Conservation (phyloP, 2,329 filamentous ascomycete genomes). For the Ascocoryne sarcoides region DNA sequence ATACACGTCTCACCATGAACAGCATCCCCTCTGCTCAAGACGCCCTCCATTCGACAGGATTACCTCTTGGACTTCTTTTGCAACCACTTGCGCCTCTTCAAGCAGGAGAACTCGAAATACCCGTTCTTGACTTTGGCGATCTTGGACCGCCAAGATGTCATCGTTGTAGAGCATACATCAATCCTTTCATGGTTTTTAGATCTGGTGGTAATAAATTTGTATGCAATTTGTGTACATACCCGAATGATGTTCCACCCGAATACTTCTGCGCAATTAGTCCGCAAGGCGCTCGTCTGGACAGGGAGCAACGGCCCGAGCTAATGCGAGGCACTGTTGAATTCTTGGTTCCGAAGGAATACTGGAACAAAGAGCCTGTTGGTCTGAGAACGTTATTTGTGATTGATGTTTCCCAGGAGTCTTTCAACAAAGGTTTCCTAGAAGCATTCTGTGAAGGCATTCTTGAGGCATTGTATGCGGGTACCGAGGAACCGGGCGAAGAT, state of each 20-base stretch:
- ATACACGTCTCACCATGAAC: slow-evolving; percentile 83
- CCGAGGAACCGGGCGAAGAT: slow-evolving; percentile 39
- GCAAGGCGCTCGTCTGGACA: slow-evolving; percentile 77
- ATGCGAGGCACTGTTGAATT: slow-evolving; percentile 92
- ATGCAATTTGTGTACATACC: slow-evolving; percentile 96
- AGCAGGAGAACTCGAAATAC: slow-evolving; percentile 76
- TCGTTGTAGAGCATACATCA: slow-evolving; percentile 92
- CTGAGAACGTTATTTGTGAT: slow-evolving; percentile 85
- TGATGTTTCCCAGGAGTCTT: slow-evolving; percentile 85
- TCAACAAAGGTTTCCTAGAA: slow-evolving; percentile 83
- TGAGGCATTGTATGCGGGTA: slow-evolving; percentile 70
- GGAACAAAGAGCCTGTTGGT: slow-evolving; percentile 87
- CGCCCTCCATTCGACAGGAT: slow-evolving; percentile 66
- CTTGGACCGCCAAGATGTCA: slow-evolving; percentile 82
- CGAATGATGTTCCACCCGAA: slow-evolving; percentile 84
- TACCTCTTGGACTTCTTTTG: slow-evolving; percentile 79
- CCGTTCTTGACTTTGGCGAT: slow-evolving; percentile 92
- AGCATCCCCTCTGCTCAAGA: slow-evolving; percentile 82
- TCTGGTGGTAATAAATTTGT: slow-evolving; percentile 93
- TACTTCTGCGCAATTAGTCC: slow-evolving; percentile 91
- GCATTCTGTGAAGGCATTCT: slow-evolving; percentile 86
- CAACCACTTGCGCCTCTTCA: slow-evolving; percentile 81
- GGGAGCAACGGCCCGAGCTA: slow-evolving; percentile 81
- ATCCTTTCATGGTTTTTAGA: slow-evolving; percentile 97
- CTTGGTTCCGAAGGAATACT: slow-evolving; percentile 96